These are phyloP conservation scores for Alternaria sp. DNA, from an alignment of 2,329 filamentous ascomycete genomes.

Conservation along the genomic window DNA sequence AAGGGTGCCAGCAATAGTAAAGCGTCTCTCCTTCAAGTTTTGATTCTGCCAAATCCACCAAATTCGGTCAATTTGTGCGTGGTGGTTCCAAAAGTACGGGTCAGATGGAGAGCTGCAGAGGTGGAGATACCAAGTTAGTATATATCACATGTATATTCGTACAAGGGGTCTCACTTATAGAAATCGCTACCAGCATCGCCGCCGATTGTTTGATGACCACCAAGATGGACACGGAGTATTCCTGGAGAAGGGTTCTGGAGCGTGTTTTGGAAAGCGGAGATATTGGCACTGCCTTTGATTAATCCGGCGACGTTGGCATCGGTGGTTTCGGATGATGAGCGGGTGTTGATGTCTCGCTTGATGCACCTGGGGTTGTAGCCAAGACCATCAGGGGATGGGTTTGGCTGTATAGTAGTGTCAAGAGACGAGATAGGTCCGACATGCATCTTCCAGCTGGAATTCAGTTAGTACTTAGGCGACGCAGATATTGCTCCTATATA, in stretches of 20 bases:
- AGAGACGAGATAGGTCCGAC: constrained; percentile 58
- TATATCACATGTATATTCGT: too few species aligned
- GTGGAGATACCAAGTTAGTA: too few species aligned
- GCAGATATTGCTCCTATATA: constrained; percentile 40
- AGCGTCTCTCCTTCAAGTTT: constrained; percentile 47
- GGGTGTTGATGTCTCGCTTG: constrained; percentile 45
- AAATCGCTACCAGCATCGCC: constrained; percentile 40
- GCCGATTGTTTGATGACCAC: constrained; percentile 51
- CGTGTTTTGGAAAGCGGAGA: constrained; percentile 48
- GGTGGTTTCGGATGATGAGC: constrained; percentile 30
- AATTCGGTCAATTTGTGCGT: constrained; percentile 57
- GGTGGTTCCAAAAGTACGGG: constrained; percentile 58
- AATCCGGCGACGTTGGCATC: constrained; percentile 33
- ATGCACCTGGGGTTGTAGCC: constrained; percentile 50
- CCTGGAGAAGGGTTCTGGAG: constrained; percentile 47
- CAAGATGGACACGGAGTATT: constrained; percentile 53
- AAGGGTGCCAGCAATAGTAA: constrained; percentile 53
- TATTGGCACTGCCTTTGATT: constrained; percentile 29
- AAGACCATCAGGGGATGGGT: constrained; percentile 37
- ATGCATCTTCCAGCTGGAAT: constrained; percentile 43
- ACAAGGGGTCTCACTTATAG: constrained; percentile 28
- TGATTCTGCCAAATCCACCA: constrained; percentile 62
- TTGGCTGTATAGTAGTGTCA: constrained; percentile 34
- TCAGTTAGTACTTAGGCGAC: too few species aligned
- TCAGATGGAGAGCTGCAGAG: constrained; percentile 53